Conservation (phyloP, 306 rosid genomes). For the Calophaca sinica region DNA sequence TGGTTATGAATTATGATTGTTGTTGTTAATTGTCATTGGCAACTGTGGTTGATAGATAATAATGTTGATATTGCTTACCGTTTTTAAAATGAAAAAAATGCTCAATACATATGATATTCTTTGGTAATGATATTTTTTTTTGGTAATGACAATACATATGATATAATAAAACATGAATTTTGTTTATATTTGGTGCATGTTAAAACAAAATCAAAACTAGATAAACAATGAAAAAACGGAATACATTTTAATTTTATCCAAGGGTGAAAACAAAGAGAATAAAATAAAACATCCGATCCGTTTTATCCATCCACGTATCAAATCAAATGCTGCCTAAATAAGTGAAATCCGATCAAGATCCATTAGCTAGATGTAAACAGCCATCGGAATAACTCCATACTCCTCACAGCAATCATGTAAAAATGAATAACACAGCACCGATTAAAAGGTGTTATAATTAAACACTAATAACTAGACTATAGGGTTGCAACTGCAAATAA, state of each 20-base stretch:
- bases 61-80: not conserved
- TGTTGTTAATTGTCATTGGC: too few relatives aligned
- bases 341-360: too few relatives aligned
- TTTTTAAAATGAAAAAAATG: not conserved
- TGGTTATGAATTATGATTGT: too few relatives aligned
- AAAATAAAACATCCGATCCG: too few relatives aligned
- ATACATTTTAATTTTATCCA: not conserved
- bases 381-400: conserved; percentile 2
- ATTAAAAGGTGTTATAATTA: conserved; percentile 15
- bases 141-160: too few relatives aligned
- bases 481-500: conserved; percentile 42
- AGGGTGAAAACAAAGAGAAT: too few relatives aligned
- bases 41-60: not conserved
- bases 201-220: not conserved
- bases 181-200: not conserved
- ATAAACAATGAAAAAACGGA: too few relatives aligned
- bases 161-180: not conserved
- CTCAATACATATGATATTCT: not conserved
- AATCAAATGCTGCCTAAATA: too few relatives aligned
- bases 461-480: conserved; percentile 37
- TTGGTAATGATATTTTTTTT: too few relatives aligned
- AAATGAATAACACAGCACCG: conserved; percentile 6
- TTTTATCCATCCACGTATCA: too few relatives aligned
- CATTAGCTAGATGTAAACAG: conserved; percentile 14
- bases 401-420: conserved; percentile 25